Percentiles rank a stretch among this genome's conserved stretches.
These are phyloP conservation scores for Rhodotorula diobovata DNA, from an alignment of 768 basidiomycete species.

Conservation along the genomic window DNA sequence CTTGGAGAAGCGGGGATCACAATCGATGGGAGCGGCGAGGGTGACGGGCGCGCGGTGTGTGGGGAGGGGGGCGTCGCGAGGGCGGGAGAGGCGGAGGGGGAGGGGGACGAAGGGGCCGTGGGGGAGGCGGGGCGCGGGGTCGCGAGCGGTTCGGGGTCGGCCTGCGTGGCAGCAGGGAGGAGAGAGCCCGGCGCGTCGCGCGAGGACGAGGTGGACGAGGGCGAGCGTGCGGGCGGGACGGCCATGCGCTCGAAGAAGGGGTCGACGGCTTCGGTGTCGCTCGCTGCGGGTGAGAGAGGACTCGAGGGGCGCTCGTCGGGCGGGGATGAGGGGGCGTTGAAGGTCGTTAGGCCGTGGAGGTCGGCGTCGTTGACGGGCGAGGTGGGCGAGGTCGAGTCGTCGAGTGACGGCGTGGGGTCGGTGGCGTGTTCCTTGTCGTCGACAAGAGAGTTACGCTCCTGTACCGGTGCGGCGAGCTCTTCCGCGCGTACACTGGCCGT, in stretches of 20 bases:
- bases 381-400: background rate
- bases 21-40: background rate
- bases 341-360: background rate
- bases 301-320: background rate
- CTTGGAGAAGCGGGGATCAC: no score
- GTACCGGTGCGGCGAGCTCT: no score
- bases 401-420: background rate
- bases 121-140: background rate
- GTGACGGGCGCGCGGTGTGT: background rate
- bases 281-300: background rate
- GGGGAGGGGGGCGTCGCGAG: no score
- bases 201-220: background rate
- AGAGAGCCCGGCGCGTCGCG: no score
- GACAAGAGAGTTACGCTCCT: no score
- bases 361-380: conserved; percentile 12
- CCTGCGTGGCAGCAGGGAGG: no score
- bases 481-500: no score
- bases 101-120: background rate
- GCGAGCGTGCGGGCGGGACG: background rate
- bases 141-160: background rate
- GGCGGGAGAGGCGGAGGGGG: background rate
- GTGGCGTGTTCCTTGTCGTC: background rate
- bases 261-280: conserved; percentile 28
- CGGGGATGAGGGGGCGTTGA: background rate
- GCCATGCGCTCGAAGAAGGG: conserved; percentile 10